These are phyloP conservation scores for Xylariaceae sp. DNA, from an alignment of 2,329 filamentous ascomycete genomes.

Conservation along the genomic window DNA sequence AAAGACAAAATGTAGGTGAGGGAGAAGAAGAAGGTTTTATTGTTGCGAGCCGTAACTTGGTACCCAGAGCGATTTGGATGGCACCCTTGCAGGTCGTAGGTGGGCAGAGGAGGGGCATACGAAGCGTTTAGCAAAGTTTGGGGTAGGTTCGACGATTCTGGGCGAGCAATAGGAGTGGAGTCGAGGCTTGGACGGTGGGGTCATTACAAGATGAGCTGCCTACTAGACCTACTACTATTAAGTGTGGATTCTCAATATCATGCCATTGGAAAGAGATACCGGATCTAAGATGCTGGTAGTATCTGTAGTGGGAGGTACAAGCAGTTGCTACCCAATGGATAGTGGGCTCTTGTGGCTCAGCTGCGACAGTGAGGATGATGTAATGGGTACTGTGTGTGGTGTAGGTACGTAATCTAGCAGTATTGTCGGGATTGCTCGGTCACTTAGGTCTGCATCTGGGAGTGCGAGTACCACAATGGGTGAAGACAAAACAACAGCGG, in stretches of 20 bases:
- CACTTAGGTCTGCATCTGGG: no score
- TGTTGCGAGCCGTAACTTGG: conserved; percentile 5
- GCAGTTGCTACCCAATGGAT: no score
- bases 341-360: no score
- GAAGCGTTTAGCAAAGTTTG: not conserved
- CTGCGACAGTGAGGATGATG: no score
- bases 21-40: conserved; percentile 18
- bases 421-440: no score
- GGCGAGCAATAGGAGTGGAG: conserved; percentile 6
- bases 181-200: conserved; percentile 8
- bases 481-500: no score
- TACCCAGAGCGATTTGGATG: conserved; percentile 18
- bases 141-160: not conserved
- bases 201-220: not conserved
- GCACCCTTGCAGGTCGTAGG: not conserved
- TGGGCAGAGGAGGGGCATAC: conserved; percentile 10
- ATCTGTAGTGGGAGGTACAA: no score
- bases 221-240: no score
- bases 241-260: not conserved
- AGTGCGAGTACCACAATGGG: no score
- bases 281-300: not conserved
- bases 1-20: conserved; percentile 20
- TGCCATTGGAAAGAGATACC: not conserved
- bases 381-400: no score
- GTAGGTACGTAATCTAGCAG: no score